Base-by-base conservation (phyloP, 2,329 filamentous ascomycete genomes). In the Hyphodiscus sp. region DNA sequence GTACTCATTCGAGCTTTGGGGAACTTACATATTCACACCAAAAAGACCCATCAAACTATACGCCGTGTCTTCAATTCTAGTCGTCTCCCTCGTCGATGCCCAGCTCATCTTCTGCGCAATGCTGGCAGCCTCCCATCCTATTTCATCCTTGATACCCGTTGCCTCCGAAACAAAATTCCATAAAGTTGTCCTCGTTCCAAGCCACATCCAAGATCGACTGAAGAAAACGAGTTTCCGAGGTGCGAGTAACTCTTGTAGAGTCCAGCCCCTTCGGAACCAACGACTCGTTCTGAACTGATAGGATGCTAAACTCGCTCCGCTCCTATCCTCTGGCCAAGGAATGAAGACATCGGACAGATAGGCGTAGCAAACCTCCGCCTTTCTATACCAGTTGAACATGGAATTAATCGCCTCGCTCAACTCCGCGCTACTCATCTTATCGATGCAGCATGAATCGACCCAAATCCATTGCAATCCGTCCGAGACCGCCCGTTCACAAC, bases 1-100 rank as follows among this genome's bases (percentile, higher is more conserved):
- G 3, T 26, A 26, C 23, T 8, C 23, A 26, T 8, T 26, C 23
- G 23, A 26, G 23, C 23, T 26, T 26, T 26, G 23, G 3, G 3
- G 23, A 4, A 26, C 23, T 26, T 26, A 63, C 68, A 72, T 71
- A 26, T 66, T 65, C 2, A 71, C 33, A 15, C 16, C 16, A n/a
- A 38, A 38, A 13, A 38, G 33, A 13, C 16, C 33, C 33, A 38
- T 38, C 13, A 38, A n/a, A n/a, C 33, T 38, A 10, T 38, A 38
- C 33, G 33, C 33, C 11, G 2, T 38, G 11, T 38, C 33, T 38
- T 38, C 33, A n/a, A 38, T 38, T n/a, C 33, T 38, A 13, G 33
- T 38, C 33, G 33, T 38, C 11, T 38, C 16, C 33, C 33, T 13
- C 16, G 11, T 38, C 4, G 33, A 38, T 15, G 33, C 33, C 33